Base-by-base conservation (phyloP, 2,329 filamentous ascomycete genomes). In the Paraphaeosphaeria sporulosa region DNA sequence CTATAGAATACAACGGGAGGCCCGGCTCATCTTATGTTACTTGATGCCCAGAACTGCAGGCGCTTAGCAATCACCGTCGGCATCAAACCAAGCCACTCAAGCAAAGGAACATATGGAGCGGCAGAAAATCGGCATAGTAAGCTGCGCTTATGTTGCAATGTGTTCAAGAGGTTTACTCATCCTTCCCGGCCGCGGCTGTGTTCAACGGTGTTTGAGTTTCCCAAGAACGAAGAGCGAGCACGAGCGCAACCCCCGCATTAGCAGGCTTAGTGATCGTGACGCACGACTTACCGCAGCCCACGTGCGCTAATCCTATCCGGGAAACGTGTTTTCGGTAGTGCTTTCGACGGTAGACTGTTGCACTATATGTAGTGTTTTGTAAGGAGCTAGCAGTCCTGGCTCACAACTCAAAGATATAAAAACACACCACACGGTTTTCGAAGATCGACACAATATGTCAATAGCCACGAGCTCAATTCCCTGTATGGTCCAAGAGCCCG, bases 171-270 rank as follows among this genome's bases (percentile, higher is more conserved):
- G 30, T 46, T 55, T 55, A 46, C 52, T 55, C 52, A 46, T 46
- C 40, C 25, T 46, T 55, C 30, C 44, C 52, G 52, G 52, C 52
- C 52, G 52, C 42, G 52, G 52, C 27, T 13, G 19, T 50, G 30
- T 32, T 13, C 32, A 32, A 32, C 5, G 21, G 19, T 36, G 19
- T 19, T 9, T 32, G 23, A 44, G 25, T 23, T 42, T 27, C 23
- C 27, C 15, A 47, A n/a, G 27, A 9, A 38, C 36, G 36, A 38
- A 21, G 44, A 47, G 23, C 21, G 49, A 5, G 15, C 32, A 19
- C 19, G n/a, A n/a, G n/a, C n/a, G n/a, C n/a, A n/a, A n/a, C 42
- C 49, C 34, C 49, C 49, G 49, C 49, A 23, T 51, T 27, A 21
- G 21, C 19, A 21, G 4, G 49, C 49, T 52, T 52, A 52, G 19